phyloP scores from a whole-genome alignment of 371 early-diverging fungal species.

The Thermomucor indicae-seudaticae region DNA sequence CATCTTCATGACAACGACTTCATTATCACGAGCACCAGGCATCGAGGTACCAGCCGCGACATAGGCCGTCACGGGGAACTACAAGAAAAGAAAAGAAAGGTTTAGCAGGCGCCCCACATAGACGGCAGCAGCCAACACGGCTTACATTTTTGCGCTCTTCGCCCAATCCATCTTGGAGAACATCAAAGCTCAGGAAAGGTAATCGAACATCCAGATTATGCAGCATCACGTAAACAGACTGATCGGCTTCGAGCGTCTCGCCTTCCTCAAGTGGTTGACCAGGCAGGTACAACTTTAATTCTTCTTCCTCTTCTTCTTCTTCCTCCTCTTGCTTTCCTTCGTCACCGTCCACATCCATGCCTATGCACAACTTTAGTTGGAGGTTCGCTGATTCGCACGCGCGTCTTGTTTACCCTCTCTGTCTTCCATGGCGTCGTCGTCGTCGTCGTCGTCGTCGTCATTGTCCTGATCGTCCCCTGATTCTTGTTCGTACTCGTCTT shows the following conservation, averaged over 20 bases:
- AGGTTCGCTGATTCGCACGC: background rate
- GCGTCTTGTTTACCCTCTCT: background rate
- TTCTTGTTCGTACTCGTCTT: conserved; percentile 88
- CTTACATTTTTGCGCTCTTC: conserved; percentile 69
- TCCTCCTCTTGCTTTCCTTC: conserved; percentile 42
- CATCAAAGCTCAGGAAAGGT: conserved; percentile 97
- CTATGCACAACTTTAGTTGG: conserved; percentile 2
- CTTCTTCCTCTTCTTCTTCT: conserved; percentile 44
- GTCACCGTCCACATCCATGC: conserved; percentile 56
- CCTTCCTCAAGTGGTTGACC: conserved; percentile 86
- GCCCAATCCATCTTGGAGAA: conserved; percentile 83
- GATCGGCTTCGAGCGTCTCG: conserved; percentile 91
- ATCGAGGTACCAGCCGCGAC: conserved; percentile 96
- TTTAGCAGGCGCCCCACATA: background rate
- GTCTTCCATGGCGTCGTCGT: conserved; percentile 36
- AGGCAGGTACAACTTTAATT: conserved; percentile 84
- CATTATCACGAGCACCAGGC: conserved; percentile 77
- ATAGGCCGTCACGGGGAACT: conserved; percentile 90
- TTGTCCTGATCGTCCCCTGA: conserved; percentile 54
- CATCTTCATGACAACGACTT: conserved; percentile 91
- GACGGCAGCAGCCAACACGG: background rate
- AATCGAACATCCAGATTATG: conserved; percentile 88
- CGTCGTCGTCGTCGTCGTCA: conserved; percentile 40
- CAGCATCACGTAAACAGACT: conserved; percentile 93
- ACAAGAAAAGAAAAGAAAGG: background rate